Conservation (phyloP, 129 eudicot species). For the Flaveria linearis region DNA sequence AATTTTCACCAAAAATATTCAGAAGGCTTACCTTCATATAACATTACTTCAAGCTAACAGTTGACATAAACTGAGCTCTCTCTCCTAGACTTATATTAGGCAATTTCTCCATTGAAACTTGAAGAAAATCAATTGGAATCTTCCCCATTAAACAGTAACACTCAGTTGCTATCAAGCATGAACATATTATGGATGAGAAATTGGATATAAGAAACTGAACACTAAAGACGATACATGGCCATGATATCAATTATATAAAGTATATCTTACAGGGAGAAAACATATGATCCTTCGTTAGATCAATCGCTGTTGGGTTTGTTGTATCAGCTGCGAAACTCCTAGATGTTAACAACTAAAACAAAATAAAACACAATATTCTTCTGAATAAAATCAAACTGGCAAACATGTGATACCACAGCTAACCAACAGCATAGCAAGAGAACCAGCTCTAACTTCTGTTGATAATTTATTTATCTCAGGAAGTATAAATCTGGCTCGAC, state of each 20-base stretch:
- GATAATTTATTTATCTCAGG: conserved; percentile 78
- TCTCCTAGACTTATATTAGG: conserved; percentile 60
- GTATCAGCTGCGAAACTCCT: conserved; percentile 45
- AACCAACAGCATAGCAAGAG: conserved; percentile 73
- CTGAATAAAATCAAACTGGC: not conserved
- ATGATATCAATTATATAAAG: conserved; percentile 8
- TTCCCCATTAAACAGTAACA: conserved; percentile 75
- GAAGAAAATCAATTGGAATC: conserved; percentile 68
- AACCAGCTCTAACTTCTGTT: too few relatives aligned
- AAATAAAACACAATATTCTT: not conserved
- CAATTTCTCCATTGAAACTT: conserved; percentile 69
- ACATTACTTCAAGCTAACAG: too few relatives aligned
- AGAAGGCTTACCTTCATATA: too few relatives aligned
- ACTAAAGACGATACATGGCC: not conserved
- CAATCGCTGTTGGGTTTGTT: conserved; percentile 35
- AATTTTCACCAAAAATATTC: too few relatives aligned
- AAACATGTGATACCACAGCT: conserved; percentile 70
- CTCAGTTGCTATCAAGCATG: conserved; percentile 46
- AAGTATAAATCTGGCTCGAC: conserved; percentile 61
- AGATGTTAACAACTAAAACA: conserved; percentile 12
- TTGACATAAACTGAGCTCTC: too few relatives aligned
- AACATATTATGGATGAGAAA: conserved; percentile 25
- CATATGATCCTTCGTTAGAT: conserved; percentile 44
- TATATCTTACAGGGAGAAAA: conserved; percentile 55
- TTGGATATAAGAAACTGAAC: not conserved